Evolutionary conservation across 805 yeast species (phyloP).

Genomic region (Pichia paraexigua): DNA sequence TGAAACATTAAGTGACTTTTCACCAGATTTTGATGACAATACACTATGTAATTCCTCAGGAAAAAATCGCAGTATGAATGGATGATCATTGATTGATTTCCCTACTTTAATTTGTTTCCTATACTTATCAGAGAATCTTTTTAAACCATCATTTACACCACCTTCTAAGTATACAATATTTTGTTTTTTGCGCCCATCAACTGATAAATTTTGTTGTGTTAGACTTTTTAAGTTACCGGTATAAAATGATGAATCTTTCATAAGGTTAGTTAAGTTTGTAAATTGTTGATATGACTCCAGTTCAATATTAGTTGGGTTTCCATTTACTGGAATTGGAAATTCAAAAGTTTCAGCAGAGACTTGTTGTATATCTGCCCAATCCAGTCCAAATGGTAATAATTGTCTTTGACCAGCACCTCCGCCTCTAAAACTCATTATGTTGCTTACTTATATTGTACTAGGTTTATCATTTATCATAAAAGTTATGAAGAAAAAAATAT

Average conservation of each 20-base stretch:
- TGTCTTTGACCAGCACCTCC: conserved; percentile 38
- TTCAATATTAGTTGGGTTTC: conserved; percentile 45
- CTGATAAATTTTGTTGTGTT: not conserved
- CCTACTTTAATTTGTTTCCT: conserved; percentile 63
- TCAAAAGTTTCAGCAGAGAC: conserved; percentile 27
- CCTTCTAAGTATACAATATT: conserved; percentile 28
- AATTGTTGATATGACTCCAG: conserved; percentile 45
- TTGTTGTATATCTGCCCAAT: conserved; percentile 51
- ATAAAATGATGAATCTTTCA: conserved; percentile 60
- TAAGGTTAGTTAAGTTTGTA: conserved; percentile 42
- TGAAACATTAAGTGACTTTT: conserved; percentile 36
- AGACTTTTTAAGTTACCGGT: conserved; percentile 41
- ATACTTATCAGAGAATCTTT: conserved; percentile 77
- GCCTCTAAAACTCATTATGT: conserved; percentile 47
- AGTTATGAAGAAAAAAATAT: not conserved
- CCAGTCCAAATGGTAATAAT: conserved; percentile 64
- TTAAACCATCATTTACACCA: conserved; percentile 57
- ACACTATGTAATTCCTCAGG: conserved; percentile 71
- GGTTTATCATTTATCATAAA: not conserved
- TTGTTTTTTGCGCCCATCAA: not conserved
- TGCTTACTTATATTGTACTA: not conserved
- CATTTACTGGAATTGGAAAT: conserved; percentile 57
- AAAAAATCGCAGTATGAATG: conserved; percentile 60
- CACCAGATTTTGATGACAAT: conserved; percentile 41
- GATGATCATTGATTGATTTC: conserved; percentile 69